A percentile compares a stretch with the other conserved stretches of the same genome.
These are phyloP conservation scores for Citrus inodora DNA, from an alignment of 345 rosid genomes.

Conservation along the genomic window DNA sequence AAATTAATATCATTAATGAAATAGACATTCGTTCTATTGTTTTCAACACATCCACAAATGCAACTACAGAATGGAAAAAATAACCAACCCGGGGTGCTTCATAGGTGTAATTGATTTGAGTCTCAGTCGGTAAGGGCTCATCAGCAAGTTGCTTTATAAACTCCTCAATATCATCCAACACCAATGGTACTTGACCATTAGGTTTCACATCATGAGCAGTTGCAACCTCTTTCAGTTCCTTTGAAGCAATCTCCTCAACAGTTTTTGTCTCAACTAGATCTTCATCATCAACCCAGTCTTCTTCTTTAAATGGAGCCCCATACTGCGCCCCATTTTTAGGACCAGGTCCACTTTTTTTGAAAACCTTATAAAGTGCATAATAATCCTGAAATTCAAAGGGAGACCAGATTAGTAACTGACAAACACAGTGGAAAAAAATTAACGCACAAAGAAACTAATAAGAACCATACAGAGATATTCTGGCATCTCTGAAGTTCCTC, in stretches of 20 bases:
- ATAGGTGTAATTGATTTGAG: constrained; percentile 3
- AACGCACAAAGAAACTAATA: background rate
- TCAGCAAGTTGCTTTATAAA: constrained; percentile 34
- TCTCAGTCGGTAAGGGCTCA: constrained; percentile 28
- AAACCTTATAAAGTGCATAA: constrained; percentile 78
- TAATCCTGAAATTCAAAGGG: constrained; percentile 38
- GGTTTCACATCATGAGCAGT: constrained; percentile 23
- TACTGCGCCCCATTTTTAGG: constrained; percentile 97
- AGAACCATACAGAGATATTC: constrained; percentile 52
- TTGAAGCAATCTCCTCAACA: constrained; percentile 21
- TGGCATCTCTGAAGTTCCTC: constrained; percentile 70
- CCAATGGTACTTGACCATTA: constrained; percentile 20
- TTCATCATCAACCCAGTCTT: constrained; percentile 76
- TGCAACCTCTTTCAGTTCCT: constrained; percentile 24
- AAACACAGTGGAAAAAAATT: background rate
- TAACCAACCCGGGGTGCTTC: constrained; percentile 34
- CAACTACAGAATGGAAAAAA: background rate
- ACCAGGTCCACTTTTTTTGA: constrained; percentile 91
- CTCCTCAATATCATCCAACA: constrained; percentile 45
- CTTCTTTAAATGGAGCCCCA: constrained; percentile 90
- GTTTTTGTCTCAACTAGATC: constrained; percentile 9
- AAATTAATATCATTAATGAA: background rate
- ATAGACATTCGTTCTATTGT: background rate
- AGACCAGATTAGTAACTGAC: constrained; percentile 6
- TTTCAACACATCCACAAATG: background rate